phyloP scores from a whole-genome alignment of 164 flowering plant species.

The Aristolochia californica region DNA sequence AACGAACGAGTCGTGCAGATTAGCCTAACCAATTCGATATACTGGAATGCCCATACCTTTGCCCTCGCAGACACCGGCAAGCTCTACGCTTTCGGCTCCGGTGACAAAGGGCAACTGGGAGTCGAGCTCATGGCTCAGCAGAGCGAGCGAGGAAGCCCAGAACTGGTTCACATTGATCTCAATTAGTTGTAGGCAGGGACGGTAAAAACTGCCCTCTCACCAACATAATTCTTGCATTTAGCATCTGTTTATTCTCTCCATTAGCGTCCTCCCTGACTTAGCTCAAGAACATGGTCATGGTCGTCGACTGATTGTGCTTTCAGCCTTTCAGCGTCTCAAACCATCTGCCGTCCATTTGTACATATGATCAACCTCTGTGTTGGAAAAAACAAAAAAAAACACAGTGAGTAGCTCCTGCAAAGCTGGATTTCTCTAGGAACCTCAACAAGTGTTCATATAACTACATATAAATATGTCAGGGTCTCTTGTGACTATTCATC shows the following conservation, averaged over 20 bases:
- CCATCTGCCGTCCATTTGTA: constrained; percentile 6
- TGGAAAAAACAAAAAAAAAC: too few species aligned
- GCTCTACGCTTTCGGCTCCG: constrained; percentile 87
- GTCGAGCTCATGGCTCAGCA: constrained; percentile 48
- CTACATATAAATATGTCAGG: too few species aligned
- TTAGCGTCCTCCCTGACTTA: background rate
- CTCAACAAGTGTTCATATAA: too few species aligned
- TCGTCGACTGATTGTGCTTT: background rate
- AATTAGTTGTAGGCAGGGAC: constrained; percentile 13
- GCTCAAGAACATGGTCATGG: too few species aligned
- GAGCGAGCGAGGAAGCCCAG: constrained; percentile 68
- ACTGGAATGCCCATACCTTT: constrained; percentile 93
- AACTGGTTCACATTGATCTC: constrained; percentile 70
- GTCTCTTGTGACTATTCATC: too few species aligned
- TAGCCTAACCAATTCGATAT: constrained; percentile 85
- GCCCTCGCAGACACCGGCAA: constrained; percentile 85
- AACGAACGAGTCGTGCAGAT: constrained; percentile 83
- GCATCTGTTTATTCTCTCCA: constrained; percentile 9
- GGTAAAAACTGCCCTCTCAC: too few species aligned
- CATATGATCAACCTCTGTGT: constrained; percentile 1
- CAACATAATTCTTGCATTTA: background rate
- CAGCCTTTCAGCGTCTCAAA: constrained; percentile 1
- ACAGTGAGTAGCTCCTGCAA: too few species aligned
- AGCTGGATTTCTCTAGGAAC: too few species aligned
- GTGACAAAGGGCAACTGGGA: constrained; percentile 93